Evolutionary conservation across 345 rosid species (phyloP).

Genomic region (Acer campestre): DNA sequence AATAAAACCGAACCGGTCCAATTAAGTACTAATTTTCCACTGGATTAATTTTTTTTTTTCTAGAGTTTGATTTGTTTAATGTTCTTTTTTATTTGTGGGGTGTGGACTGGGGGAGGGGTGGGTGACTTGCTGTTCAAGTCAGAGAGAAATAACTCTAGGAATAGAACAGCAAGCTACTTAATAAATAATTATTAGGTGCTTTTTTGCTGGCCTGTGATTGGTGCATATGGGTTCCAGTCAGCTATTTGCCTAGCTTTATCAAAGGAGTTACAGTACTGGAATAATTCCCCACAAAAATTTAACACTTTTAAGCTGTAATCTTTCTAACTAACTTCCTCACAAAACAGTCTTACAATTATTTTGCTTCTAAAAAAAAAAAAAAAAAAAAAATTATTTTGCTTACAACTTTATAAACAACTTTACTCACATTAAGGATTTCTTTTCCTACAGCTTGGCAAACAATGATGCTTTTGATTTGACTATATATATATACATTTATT

Average conservation of each 20-base stretch:
- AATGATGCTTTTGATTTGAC: constrained; percentile 13
- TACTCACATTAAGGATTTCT: background rate
- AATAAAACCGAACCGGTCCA: too few relatives aligned
- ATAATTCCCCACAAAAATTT: background rate
- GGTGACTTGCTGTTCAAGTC: constrained; percentile 32
- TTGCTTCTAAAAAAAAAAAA: too few relatives aligned
- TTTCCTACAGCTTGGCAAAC: background rate
- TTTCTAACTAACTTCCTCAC: background rate
- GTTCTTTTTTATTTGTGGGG: constrained; percentile 1
- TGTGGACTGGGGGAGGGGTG: background rate
- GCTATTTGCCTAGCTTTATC: constrained; percentile 8
- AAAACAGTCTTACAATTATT: background rate
- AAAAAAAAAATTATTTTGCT: constrained; percentile 10
- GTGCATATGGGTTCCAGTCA: constrained; percentile 23
- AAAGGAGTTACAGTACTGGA: background rate
- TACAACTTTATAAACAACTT: background rate
- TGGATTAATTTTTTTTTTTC: too few relatives aligned
- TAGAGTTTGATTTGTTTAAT: background rate
- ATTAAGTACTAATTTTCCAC: too few relatives aligned
- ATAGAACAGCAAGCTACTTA: background rate
- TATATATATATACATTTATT: background rate
- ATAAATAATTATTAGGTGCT: background rate
- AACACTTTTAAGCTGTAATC: constrained; percentile 11
- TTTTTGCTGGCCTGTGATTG: constrained; percentile 21
- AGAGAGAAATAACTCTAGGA: background rate